Evolutionary conservation across 495 filamentous ascomycete genomes (phyloP).

Genomic region (Opeltia flavorubescens): DNA sequence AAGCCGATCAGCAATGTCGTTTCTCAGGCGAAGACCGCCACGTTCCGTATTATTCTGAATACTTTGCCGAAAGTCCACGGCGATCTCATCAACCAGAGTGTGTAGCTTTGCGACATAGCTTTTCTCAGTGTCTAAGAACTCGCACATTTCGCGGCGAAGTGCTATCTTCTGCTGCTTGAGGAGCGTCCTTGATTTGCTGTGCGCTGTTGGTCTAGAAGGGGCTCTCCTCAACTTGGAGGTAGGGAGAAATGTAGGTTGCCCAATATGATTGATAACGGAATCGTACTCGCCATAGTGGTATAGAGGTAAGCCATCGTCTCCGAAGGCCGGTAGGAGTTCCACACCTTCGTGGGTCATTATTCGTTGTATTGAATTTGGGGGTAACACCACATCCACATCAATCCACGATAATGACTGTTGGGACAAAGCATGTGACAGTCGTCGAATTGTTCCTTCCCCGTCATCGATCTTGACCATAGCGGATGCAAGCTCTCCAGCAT

Average conservation of each 20-base stretch:
- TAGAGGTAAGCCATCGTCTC: slow-evolving; percentile 43
- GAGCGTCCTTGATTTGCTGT: slow-evolving; percentile 59
- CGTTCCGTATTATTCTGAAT: slow-evolving; percentile 18
- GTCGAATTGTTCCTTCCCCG: slow-evolving; percentile 50
- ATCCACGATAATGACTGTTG: slow-evolving; percentile 68
- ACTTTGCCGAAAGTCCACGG: slow-evolving; percentile 59
- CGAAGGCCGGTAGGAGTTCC: slow-evolving; percentile 40
- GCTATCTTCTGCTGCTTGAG: slow-evolving; percentile 69
- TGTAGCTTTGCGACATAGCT: slow-evolving; percentile 78
- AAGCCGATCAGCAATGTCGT: slow-evolving; percentile 51
- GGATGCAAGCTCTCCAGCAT: slow-evolving; percentile 80
- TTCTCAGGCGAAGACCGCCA: not conserved
- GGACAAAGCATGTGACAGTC: slow-evolving; percentile 56
- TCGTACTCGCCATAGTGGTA: slow-evolving; percentile 63
- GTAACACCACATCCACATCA: slow-evolving; percentile 78
- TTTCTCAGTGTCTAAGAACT: slow-evolving; percentile 86
- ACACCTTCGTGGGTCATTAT: slow-evolving; percentile 35
- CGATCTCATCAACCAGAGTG: slow-evolving; percentile 63
- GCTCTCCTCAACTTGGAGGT: slow-evolving; percentile 76
- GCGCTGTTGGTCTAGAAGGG: slow-evolving; percentile 68
- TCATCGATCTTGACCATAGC: slow-evolving; percentile 69
- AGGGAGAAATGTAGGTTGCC: slow-evolving; percentile 71
- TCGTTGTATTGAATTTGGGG: slow-evolving; percentile 54
- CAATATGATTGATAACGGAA: slow-evolving; percentile 59
- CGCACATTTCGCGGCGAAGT: slow-evolving; percentile 76